Percentiles rank a stretch among this genome's conserved stretches.
These are phyloP conservation scores for Mycena galericulata DNA, from an alignment of 768 basidiomycete genomes.

Conservation along the genomic window DNA sequence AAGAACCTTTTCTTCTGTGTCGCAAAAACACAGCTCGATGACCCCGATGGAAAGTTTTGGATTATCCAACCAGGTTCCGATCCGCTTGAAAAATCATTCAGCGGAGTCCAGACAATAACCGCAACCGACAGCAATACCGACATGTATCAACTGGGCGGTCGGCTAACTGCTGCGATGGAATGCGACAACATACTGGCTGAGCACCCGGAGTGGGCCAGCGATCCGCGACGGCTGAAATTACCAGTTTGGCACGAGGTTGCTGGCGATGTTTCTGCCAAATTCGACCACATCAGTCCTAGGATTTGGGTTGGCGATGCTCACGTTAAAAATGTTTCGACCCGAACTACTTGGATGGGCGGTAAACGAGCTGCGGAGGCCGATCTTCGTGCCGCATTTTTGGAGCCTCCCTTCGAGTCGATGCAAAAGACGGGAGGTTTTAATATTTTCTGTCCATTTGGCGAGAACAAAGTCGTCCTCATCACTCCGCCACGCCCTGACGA, in stretches of 20 bases:
- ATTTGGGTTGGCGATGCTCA: background rate
- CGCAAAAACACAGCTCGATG: slow-evolving; percentile 35
- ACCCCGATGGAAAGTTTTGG: slow-evolving; percentile 16
- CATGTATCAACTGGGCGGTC: background rate
- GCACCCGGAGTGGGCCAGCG: slow-evolving; percentile 3
- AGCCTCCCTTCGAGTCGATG: slow-evolving; percentile 1
- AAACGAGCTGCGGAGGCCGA: background rate
- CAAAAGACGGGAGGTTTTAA: background rate
- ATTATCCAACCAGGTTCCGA: background rate
- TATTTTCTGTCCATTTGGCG: slow-evolving; percentile 10
- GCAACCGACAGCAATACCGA: background rate
- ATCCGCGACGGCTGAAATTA: background rate
- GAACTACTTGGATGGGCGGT: background rate
- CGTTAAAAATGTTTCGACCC: background rate
- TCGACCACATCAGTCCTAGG: background rate
- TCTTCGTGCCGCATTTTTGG: background rate
- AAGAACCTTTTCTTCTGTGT: slow-evolving; percentile 39
- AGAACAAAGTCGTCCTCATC: background rate
- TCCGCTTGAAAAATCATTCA: background rate
- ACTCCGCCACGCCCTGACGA: background rate
- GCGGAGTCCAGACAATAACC: background rate
- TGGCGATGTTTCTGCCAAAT: slow-evolving; percentile 1
- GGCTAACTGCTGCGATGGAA: background rate
- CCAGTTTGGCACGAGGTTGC: background rate
- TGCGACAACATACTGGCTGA: slow-evolving; percentile 9